A percentile compares a stretch with the other conserved stretches of the same genome.
Evolutionary conservation across 192 early-diverging fungal species (phyloP).

Genomic region (Mortierella alpina): DNA sequence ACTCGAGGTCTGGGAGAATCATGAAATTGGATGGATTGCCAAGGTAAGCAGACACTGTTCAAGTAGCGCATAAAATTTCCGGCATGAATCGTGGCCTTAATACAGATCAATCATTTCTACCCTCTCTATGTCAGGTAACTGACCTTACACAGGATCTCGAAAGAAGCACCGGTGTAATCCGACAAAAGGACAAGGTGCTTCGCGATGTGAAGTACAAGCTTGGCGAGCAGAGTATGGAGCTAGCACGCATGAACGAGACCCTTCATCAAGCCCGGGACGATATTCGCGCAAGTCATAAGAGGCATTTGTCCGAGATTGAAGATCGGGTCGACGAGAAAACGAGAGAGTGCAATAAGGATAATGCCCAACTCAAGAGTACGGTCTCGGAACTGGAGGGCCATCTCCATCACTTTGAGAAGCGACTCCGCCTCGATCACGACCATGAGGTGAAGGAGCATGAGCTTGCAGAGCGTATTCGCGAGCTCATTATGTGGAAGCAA

Average conservation of each 20-base stretch:
- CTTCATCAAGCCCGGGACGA: slow-evolving; percentile 12
- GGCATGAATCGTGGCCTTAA: too few relatives aligned
- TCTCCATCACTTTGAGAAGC: slow-evolving; percentile 13
- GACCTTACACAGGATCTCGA: slow-evolving; percentile 24
- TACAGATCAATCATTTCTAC: not conserved
- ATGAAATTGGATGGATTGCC: slow-evolving; percentile 30
- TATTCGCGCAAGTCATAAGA: slow-evolving; percentile 16
- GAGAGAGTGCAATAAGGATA: not conserved
- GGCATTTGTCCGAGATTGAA: slow-evolving; percentile 27
- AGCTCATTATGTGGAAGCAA: slow-evolving; percentile 32
- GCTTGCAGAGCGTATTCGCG: slow-evolving; percentile 13
- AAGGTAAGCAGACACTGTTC: slow-evolving; percentile 5
- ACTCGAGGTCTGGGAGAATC: slow-evolving; percentile 28
- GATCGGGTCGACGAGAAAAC: slow-evolving; percentile 10
- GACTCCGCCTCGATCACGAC: slow-evolving; percentile 22
- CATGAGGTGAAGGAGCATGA: slow-evolving; percentile 14
- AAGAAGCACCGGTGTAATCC: not conserved
- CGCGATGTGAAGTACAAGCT: slow-evolving; percentile 23
- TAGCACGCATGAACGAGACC: slow-evolving; percentile 36
- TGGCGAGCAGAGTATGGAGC: slow-evolving; percentile 11
- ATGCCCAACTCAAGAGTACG: slow-evolving; percentile 2
- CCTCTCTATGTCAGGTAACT: not conserved
- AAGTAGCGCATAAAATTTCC: too few relatives aligned
- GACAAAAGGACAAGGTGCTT: slow-evolving; percentile 15
- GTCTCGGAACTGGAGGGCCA: slow-evolving; percentile 16